phyloP scores from a whole-genome alignment of 2,329 filamentous ascomycete genomes.

The Cytospora piceicola region DNA sequence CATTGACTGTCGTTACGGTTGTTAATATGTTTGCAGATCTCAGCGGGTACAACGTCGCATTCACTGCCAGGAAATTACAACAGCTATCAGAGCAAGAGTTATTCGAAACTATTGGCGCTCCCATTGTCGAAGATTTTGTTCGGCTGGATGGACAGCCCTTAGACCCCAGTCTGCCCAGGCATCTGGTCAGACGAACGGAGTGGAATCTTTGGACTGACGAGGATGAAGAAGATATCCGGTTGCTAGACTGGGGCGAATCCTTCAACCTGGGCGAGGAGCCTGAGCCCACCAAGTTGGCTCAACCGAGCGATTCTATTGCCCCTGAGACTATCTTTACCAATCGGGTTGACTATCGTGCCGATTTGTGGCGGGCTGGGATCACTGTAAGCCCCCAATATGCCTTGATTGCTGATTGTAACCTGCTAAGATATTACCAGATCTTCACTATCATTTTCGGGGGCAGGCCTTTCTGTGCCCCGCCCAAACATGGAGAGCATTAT shows the following conservation, averaged over 20 bases:
- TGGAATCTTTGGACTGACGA: neutral
- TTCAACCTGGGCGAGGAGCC: neutral
- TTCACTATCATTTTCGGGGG: neutral
- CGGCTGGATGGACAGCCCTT: constrained; percentile 2
- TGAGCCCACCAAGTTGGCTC: neutral
- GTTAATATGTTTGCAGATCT: neutral
- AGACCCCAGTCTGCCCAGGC: neutral
- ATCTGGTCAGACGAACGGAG: neutral
- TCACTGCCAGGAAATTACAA: neutral
- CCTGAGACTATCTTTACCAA: constrained; percentile 4
- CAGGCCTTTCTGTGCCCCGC: neutral
- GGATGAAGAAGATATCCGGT: constrained; percentile 1
- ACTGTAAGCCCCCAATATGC: neutral
- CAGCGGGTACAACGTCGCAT: constrained; percentile 1
- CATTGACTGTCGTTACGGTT: no score
- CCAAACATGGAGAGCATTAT: neutral
- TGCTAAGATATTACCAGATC: neutral
- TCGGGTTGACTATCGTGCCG: neutral
- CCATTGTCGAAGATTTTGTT: neutral
- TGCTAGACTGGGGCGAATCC: constrained; percentile 1
- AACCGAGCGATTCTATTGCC: neutral
- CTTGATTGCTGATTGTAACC: no score
- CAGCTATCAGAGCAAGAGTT: constrained; percentile 1
- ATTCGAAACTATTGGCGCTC: neutral
- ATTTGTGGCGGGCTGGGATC: constrained; percentile 3